These are phyloP conservation scores for Laetiporus sulphureus DNA, from an alignment of 1,284 basidiomycete species.

Conservation along the genomic window DNA sequence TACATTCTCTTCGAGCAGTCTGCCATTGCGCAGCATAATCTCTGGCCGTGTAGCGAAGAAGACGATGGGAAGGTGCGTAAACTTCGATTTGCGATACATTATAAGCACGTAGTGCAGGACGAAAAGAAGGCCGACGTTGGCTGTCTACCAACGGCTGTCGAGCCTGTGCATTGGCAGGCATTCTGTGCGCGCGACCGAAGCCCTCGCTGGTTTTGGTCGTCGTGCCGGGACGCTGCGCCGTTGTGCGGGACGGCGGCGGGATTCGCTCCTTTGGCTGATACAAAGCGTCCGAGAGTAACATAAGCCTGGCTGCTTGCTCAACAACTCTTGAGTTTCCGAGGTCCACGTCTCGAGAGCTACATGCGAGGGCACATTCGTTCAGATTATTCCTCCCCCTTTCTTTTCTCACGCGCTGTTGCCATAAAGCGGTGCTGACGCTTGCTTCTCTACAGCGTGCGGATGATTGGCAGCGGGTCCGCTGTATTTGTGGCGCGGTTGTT, in stretches of 20 bases:
- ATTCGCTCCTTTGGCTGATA: constrained; percentile 71
- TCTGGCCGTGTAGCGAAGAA: constrained; percentile 36
- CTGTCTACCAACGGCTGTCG: constrained; percentile 55
- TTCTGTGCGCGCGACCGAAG: constrained; percentile 29
- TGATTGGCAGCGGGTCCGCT: constrained; percentile 60
- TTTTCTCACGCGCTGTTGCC: constrained; percentile 13
- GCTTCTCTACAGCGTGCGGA: constrained; percentile 38
- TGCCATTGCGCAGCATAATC: constrained; percentile 46
- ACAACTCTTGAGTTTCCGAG: constrained; percentile 78
- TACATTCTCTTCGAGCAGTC: constrained; percentile 74
- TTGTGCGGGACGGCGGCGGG: constrained; percentile 30
- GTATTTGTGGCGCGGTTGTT: constrained; percentile 72
- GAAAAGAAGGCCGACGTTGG: constrained; percentile 89
- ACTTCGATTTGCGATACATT: constrained; percentile 10
- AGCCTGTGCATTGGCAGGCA: constrained; percentile 19
- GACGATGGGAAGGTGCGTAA: constrained; percentile 47
- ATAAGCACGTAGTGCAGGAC: constrained; percentile 38
- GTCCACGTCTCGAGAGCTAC: constrained; percentile 78
- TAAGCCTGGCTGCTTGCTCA: constrained; percentile 41
- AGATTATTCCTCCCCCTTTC: constrained; percentile 9
- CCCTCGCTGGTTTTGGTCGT: constrained; percentile 45
- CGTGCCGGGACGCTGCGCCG: constrained; percentile 16
- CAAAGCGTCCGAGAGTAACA: constrained; percentile 76
- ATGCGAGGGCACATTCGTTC: constrained; percentile 68
- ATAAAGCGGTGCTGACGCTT: constrained; percentile 16